Base-by-base conservation (phyloP, 1,284 basidiomycete genomes). In the Malassezia dermatis region DNA sequence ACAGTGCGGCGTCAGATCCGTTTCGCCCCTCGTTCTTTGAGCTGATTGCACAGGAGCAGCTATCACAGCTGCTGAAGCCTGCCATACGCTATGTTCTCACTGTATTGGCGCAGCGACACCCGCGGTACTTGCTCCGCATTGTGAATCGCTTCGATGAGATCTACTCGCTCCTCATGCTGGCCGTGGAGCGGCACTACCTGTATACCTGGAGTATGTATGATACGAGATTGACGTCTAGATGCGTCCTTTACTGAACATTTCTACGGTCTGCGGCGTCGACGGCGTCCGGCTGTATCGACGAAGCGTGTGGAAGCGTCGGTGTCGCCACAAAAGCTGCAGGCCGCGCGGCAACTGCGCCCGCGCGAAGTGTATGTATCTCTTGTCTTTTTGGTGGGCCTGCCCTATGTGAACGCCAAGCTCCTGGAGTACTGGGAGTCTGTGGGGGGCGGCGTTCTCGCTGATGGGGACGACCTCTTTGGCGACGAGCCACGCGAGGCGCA, bases 81-180 rank as follows among this genome's bases (percentile, higher is more conserved):
- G 91, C 93, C 12, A 78, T 95, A 66, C 89, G 93, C 75, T 98
- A 98, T 78, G 85, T 94, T 51, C 78, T 98, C 41, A 87, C 64
- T 1, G 88, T 96, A 45, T 88, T 96, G 64, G 90, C 94, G 1
- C 91, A 96, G 78, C 81, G 85, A 54, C 86, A 96, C 75, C 94
- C 94, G 6, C 82, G 94, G 50, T 91, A 95, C 75, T 81, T 98
- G 31, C 77, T 99, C 32, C 83, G 86, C 15, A 79, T 98, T 49
- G 88, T 95, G 12, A 96, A 98, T 75, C 79, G 83, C 35, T 93
- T 96, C 78, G 94, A 99, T 75, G 93, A 96, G 75, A 86, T 95
- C 69, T 98, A 94, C 70, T 86, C 89, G 0, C 60, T 83, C 13
- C 78, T 94, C 52, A 89, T 98, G 83, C 78, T 89, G 39, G 80